Evolutionary conservation across 306 rosid genomes (phyloP).

Genomic region (Glycine latifolia): DNA sequence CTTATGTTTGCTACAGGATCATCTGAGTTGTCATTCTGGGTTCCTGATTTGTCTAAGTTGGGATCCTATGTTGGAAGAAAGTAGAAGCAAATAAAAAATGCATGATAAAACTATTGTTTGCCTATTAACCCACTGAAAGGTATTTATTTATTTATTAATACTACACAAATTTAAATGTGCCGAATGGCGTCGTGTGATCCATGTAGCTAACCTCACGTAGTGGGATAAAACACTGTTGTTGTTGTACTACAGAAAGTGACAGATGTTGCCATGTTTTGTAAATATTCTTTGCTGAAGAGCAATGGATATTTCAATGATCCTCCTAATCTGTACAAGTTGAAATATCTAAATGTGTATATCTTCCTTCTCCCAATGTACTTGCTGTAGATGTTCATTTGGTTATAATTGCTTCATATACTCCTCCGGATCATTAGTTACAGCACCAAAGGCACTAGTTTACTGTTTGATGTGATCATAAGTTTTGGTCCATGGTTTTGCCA

Average conservation of each 20-base stretch:
- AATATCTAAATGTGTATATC: neutral
- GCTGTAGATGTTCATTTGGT: neutral
- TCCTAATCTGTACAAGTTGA: constrained; percentile 4
- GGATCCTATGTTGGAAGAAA: constrained; percentile 88
- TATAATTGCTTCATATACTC: neutral
- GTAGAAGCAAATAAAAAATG: constrained; percentile 47
- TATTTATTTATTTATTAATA: neutral
- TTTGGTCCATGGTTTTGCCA: neutral
- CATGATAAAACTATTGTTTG: constrained; percentile 9
- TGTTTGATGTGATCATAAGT: constrained; percentile 6
- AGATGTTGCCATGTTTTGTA: constrained; percentile 28
- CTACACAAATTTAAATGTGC: neutral
- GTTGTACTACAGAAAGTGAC: too few relatives aligned
- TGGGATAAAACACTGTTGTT: too few relatives aligned
- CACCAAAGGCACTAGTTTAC: neutral
- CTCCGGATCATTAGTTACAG: neutral
- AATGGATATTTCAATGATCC: constrained; percentile 14
- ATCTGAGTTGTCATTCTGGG: constrained; percentile 89
- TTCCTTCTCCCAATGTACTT: neutral
- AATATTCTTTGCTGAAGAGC: constrained; percentile 26
- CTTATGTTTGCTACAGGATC: constrained; percentile 96
- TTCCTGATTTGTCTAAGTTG: constrained; percentile 91
- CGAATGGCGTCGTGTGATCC: too few relatives aligned
- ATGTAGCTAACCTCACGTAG: too few relatives aligned
- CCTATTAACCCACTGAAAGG: neutral